Evolutionary conservation across 148 eudicot species (phyloP), one percentile per base, ranked within the genome.

Genomic region (Talinum fruticosum): DNA sequence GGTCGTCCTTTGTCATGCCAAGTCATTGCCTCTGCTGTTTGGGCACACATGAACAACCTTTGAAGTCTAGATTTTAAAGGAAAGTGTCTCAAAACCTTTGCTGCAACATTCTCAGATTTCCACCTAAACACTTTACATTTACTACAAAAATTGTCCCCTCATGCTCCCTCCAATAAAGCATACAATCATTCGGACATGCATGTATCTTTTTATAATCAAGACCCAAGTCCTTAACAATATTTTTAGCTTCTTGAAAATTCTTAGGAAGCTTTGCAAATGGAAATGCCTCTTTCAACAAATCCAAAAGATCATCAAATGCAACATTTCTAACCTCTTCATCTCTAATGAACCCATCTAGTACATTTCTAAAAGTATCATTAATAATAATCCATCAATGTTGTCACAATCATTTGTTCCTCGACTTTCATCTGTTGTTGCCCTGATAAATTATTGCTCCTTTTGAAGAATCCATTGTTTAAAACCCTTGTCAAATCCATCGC

Each of bases 11-110:
- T n/a, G 12, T 71, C 18, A 71, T 71, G 74, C 57, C 23, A 24
- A 7, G 26, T 8, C 57, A 71, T 28, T 10, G 23, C n/a, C 28
- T 71, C 13, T 3, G 59, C 57, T 10, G 59, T 71, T 71, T 41
- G 29, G 6, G 74, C 19, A 44, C 74, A 41, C 57, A 71, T 71
- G 34, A 71, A 71, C 51, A 71, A 29, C 51, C 74, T 71, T 26
- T 71, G 59, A 28, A n/a, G n/a, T n/a, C n/a, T n/a, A n/a, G n/a
- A n/a, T n/a, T n/a, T n/a, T n/a, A n/a, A n/a, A n/a, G n/a, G n/a
- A n/a, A n/a, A n/a, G 30, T 62, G 33, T 23, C 74, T 41, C 15
- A n/a, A 2, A 6, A 71, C 54, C 21, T 71, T 72, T 1, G 75
- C 36, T 1, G 75, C 61, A 6, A 72, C 37, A 6, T 72, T 49